Conservation (phyloP, 2,329 filamentous ascomycete genomes). For the Endothia cerciana region DNA sequence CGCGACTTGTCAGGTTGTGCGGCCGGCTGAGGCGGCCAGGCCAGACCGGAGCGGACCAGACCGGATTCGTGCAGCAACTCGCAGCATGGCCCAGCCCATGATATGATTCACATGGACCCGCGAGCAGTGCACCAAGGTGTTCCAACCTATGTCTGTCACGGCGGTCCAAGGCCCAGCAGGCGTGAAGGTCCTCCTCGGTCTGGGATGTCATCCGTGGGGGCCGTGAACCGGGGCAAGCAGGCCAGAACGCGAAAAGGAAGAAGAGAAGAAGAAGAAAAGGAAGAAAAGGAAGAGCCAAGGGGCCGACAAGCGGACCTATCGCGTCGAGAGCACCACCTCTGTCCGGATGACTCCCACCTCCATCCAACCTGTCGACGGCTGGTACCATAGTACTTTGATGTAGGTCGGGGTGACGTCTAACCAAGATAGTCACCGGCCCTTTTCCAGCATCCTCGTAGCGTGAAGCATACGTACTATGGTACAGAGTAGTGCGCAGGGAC, state of each 20-base stretch:
- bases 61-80: background rate
- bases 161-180: background rate
- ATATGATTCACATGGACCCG: background rate
- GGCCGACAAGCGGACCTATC: background rate
- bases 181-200: background rate
- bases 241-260: background rate
- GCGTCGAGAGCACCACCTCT: background rate
- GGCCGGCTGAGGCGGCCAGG: no score
- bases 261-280: background rate
- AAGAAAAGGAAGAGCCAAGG: background rate
- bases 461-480: no score
- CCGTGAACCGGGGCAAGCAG: background rate
- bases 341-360: background rate
- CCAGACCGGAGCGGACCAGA: background rate
- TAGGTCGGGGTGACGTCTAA: background rate
- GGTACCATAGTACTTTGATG: no score
- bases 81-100: background rate
- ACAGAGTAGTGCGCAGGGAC: background rate
- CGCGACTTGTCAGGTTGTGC: background rate
- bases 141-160: no score
- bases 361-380: no score
- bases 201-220: background rate
- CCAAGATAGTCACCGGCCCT: background rate
- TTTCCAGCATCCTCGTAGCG: no score
- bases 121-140: background rate